These are phyloP conservation scores for Trypanosomatidae sp. DNA, from an alignment of 208 protist species.

Conservation along the genomic window DNA sequence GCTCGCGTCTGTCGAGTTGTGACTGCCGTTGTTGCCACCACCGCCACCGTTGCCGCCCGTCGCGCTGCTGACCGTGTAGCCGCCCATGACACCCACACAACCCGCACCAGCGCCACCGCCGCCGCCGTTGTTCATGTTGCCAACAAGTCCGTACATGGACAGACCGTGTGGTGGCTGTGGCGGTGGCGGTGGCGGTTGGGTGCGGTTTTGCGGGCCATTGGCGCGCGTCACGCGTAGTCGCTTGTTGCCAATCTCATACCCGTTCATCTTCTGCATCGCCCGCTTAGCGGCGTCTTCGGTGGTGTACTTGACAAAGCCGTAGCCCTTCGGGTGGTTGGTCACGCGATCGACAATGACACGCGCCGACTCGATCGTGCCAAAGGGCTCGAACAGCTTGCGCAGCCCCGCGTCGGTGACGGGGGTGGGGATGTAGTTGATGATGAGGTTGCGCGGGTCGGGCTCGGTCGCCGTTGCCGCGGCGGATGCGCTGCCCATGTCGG, in stretches of 20 bases:
- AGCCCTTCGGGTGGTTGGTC: conserved; percentile 67
- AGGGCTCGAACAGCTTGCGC: conserved; percentile 60
- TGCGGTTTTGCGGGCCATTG: conserved; percentile 20
- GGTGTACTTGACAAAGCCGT: conserved; percentile 78
- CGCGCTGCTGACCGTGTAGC: too few relatives aligned
- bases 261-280: conserved; percentile 52
- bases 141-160: too few relatives aligned
- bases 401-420: conserved; percentile 64
- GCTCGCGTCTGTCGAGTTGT: too few relatives aligned
- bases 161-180: too few relatives aligned
- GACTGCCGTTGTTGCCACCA: too few relatives aligned
- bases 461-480: not conserved
- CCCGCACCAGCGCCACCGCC: not conserved
- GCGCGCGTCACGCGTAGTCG: conserved; percentile 41
- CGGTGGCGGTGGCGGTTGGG: too few relatives aligned
- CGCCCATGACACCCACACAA: too few relatives aligned
- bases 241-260: conserved; percentile 45
- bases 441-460: conserved; percentile 40
- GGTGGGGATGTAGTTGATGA: conserved; percentile 80
- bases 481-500: not conserved
- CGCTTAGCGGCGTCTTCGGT: conserved; percentile 21
- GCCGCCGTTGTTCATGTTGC: too few relatives aligned
- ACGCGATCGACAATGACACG: conserved; percentile 83
- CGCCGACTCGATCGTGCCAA: conserved; percentile 73
- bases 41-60: too few relatives aligned